Evolutionary conservation across 2,329 filamentous ascomycete species (phyloP), one percentile per base, ranked within the genome.

Genomic region (Leptosphaerulina australis): DNA sequence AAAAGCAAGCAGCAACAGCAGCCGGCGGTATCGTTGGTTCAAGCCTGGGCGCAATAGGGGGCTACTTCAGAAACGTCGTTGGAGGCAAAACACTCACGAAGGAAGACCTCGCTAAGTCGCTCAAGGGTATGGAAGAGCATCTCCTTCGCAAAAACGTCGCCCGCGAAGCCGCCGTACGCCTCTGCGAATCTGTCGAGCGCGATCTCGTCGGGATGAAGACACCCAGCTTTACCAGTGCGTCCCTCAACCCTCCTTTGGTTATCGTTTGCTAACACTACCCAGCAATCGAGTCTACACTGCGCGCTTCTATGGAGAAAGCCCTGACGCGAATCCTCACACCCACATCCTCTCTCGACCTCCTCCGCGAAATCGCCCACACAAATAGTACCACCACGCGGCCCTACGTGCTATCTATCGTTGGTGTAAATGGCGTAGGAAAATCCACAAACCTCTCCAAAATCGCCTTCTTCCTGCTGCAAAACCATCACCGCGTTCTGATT

Each of bases 361-460:
- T 99, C 36, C 91, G 92, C 64, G 91, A 96, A 71, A 97, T 99
- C 62, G 87, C 93, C 68, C 41, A 51, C 29, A 83, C 87, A 34
- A 84, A 95, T 55, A 87, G 85, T 5, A 64, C 73, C 10, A 77
- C 87, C 0, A 79, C 77, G 17, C 87, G 94, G 3, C 94, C 94
- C 33, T 99, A 97, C 70, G 93, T 97, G 66, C 95, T 99, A 70
- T 97, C 91, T 49, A 96, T 99, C 55, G 94, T 99, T 33, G 94
- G 94, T 55, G 94, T 99, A 70, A 99, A 99, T 72, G 94, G 94
- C 44, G 94, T 99, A 28, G 94, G 94, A 68, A 99, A 99, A 77
- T 97, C 92, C 12, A 99, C 94, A 43, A 97, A 97, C 70, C 81
- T 91, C 0, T 99, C 94, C 73, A 77, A 91, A 75, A 96, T 99